Evolutionary conservation across 306 rosid species (phyloP).

Genomic region (Sicyos edulis): DNA sequence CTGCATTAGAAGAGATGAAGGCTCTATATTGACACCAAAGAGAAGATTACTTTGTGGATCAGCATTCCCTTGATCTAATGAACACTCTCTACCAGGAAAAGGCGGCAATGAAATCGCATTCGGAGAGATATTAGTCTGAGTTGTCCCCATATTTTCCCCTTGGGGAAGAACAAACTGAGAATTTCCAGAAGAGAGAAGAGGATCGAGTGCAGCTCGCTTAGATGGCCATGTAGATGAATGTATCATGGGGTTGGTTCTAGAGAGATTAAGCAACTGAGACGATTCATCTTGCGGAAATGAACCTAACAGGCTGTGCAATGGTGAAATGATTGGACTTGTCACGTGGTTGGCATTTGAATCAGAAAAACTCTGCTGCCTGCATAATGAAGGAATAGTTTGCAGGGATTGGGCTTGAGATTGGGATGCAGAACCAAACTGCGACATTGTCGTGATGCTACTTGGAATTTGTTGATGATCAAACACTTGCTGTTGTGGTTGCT

Average conservation of each 20-base stretch:
- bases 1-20: slow-evolving; percentile 72
- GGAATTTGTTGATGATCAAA: slow-evolving; percentile 64
- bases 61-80: slow-evolving; percentile 64
- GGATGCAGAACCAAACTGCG: slow-evolving; percentile 60
- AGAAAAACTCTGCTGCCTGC: slow-evolving; percentile 72
- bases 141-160: slow-evolving; percentile 59
- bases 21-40: slow-evolving; percentile 87
- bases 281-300: slow-evolving; percentile 71
- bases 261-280: slow-evolving; percentile 55
- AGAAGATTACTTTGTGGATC: slow-evolving; percentile 85
- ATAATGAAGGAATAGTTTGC: slow-evolving; percentile 57
- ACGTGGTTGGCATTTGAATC: slow-evolving; percentile 64
- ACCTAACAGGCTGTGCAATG: slow-evolving; percentile 71
- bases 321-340: slow-evolving; percentile 55
- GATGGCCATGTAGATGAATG: slow-evolving; percentile 69
- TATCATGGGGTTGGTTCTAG: slow-evolving; percentile 50
- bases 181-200: slow-evolving; percentile 64
- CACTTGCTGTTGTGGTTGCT: slow-evolving; percentile 34
- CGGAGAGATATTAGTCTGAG: slow-evolving; percentile 46
- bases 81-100: slow-evolving; percentile 90
- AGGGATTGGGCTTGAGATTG: slow-evolving; percentile 59
- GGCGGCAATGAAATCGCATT: slow-evolving; percentile 74
- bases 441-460: slow-evolving; percentile 48
- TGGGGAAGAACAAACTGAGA: slow-evolving; percentile 65
- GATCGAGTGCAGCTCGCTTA: slow-evolving; percentile 76